A percentile compares a stretch with the other conserved stretches of the same genome.
Evolutionary conservation across 352 stramenopile species (phyloP).

Genomic region (Pythium monospermum): DNA sequence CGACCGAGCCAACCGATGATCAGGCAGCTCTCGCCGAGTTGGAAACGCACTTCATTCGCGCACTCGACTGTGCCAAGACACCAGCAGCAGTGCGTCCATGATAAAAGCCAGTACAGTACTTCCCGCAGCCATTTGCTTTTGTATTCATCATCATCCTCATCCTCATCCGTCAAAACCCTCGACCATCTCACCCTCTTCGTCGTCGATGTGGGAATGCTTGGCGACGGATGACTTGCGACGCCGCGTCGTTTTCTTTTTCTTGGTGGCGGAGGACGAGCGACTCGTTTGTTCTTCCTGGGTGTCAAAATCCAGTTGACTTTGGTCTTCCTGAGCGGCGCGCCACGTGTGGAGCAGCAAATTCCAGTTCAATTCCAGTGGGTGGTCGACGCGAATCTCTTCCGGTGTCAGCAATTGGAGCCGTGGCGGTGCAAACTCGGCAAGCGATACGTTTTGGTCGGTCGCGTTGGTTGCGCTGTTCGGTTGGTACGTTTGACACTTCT

Average conservation of each 20-base stretch:
- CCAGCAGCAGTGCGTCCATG: conserved; percentile 1
- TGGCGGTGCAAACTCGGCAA: conserved; percentile 14
- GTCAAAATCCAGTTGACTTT: conserved; percentile 69
- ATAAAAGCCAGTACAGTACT: too few relatives aligned
- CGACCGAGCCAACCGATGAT: neutral
- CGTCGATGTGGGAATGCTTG: conserved; percentile 23
- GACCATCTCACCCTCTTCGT: conserved; percentile 32
- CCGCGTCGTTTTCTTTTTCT: conserved; percentile 28
- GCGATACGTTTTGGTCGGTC: conserved; percentile 23
- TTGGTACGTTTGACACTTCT: conserved; percentile 79
- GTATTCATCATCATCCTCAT: neutral
- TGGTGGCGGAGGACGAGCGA: neutral
- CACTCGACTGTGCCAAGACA: conserved; percentile 39
- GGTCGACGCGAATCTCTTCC: conserved; percentile 24
- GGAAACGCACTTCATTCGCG: conserved; percentile 63
- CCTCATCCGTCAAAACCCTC: conserved; percentile 23
- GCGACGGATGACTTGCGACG: conserved; percentile 33
- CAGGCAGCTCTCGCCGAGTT: conserved; percentile 42
- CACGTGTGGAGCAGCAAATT: conserved; percentile 54
- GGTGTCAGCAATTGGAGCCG: conserved; percentile 18
- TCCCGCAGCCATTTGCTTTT: neutral
- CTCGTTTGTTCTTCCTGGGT: conserved; percentile 24
- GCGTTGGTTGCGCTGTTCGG: conserved; percentile 42
- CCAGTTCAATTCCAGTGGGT: conserved; percentile 47
- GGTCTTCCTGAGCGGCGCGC: conserved; percentile 49